Percentiles rank a stretch among this genome's conserved stretches.
Evolutionary conservation across 441 rosid genomes (phyloP).

Genomic region (Syzygium syzygioides): DNA sequence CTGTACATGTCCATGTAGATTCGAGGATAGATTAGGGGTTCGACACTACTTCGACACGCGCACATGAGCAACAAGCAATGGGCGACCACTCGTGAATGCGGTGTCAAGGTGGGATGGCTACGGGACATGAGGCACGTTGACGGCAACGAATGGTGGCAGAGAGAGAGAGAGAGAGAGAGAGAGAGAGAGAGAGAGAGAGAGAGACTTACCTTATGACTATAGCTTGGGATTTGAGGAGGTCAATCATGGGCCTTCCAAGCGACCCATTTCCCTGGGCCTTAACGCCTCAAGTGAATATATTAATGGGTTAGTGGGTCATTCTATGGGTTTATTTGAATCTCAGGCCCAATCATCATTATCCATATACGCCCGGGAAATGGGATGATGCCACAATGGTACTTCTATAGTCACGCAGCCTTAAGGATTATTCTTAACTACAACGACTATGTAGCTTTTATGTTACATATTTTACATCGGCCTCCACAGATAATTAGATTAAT

Average conservation of each 20-base stretch:
- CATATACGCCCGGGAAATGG: neutral
- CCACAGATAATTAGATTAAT: neutral
- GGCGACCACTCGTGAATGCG: neutral
- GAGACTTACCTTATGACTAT: neutral
- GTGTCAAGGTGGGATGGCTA: neutral
- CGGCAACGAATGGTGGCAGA: neutral
- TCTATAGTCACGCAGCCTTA: neutral
- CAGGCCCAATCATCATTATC: neutral
- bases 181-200: neutral
- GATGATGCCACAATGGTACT: neutral
- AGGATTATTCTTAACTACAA: neutral
- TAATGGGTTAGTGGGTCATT: neutral
- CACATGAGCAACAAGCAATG: neutral
- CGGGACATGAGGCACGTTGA: neutral
- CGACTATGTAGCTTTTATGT: neutral
- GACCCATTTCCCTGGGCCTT: neutral
- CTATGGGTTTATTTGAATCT: neutral
- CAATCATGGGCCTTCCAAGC: neutral
- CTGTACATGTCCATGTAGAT: neutral
- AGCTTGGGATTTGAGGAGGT: neutral
- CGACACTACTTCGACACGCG: too few species aligned
- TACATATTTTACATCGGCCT: neutral
- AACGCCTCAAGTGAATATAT: neutral
- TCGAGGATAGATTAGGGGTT: neutral
- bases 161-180: neutral